Evolutionary conservation across 495 filamentous ascomycete species (phyloP), one percentile per base, ranked within the genome.

Genomic region (Daldinia grandis): DNA sequence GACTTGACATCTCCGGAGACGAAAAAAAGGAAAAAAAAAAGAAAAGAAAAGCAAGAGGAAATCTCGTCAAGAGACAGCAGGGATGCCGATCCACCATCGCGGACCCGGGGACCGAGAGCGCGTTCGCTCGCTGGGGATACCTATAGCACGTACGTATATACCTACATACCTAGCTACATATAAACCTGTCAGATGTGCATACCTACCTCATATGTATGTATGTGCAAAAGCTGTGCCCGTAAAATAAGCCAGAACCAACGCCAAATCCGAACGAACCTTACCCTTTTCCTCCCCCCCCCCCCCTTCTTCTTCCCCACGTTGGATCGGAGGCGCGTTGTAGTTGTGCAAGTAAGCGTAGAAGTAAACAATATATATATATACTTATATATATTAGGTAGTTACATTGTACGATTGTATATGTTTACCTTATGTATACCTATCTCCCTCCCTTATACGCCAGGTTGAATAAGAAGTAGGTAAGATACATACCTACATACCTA

Each of bases 21-120:
- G 12, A 38, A 38, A 38, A 38, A 38, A 4, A 47, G 12, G 8
- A 19, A 47, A 19, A 19, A 40, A 40, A 40, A 17, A 42, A 42
- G 2, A 42, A 5, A 42, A 42, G 8, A 42, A n/a, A n/a, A 19
- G n/a, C n/a, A n/a, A n/a, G n/a, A n/a, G 1, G 19, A 19, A 6
- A 24, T 24, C 19, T 47, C 24, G 12, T 24, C 19, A 47, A 47
- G 3, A 47, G 15, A n/a, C 25, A 14, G 25, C 69, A 72, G 55
- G 69, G 69, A 66, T 72, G 6, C 30, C 58, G 64, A 64, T 72
- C 69, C 69, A 25, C 50, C 58, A 44, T 40, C 59, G 69, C 64
- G 64, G 64, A 64, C 59, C 58, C 69, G 64, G 69, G 59, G 42
- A 47, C 9, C 19, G 42, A 47, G 42, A 24, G 42, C 42, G 42